phyloP scores from a whole-genome alignment of 352 stramenopile species.

The Elongisporangium prolatum region DNA sequence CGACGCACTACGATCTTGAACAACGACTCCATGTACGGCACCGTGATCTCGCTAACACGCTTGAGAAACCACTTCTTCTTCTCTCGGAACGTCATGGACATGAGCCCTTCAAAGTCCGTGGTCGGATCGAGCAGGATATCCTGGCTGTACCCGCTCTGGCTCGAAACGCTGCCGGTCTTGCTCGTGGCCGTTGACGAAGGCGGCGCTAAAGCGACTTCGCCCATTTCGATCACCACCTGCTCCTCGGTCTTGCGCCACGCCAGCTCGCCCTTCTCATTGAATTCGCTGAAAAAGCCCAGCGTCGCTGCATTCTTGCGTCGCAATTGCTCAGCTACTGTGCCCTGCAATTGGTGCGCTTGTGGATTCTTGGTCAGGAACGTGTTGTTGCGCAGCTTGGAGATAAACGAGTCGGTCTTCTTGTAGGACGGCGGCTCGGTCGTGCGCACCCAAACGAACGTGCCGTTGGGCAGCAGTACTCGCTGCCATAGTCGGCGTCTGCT shows the following conservation, averaged over 20 bases:
- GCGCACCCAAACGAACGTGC: conserved; percentile 61
- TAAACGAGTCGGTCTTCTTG: conserved; percentile 33
- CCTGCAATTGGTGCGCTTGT: conserved; percentile 29
- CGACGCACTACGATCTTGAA: conserved; percentile 59
- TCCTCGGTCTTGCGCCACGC: conserved; percentile 44
- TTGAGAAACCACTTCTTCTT: conserved; percentile 81
- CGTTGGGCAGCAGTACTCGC: conserved; percentile 45
- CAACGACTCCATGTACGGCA: conserved; percentile 60
- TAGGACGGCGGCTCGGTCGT: conserved; percentile 29
- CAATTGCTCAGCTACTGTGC: conserved; percentile 54
- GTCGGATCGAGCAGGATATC: conserved; percentile 19
- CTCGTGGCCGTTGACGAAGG: conserved; percentile 3
- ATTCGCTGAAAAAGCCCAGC: conserved; percentile 64
- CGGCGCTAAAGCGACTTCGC: conserved; percentile 4
- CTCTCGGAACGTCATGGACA: conserved; percentile 63
- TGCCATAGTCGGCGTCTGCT: conserved; percentile 53
- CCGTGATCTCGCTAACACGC: conserved; percentile 40
- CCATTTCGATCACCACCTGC: conserved; percentile 36
- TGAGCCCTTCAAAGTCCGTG: conserved; percentile 60
- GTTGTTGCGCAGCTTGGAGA: conserved; percentile 51
- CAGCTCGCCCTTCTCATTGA: conserved; percentile 38
- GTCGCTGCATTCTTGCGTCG: conserved; percentile 72
- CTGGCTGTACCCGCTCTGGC: not conserved
- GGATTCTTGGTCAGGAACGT: conserved; percentile 56
- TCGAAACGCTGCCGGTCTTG: conserved; percentile 9